These are phyloP conservation scores for Quambalaria eucalypti DNA, from an alignment of 1,284 basidiomycete species.

Conservation along the genomic window DNA sequence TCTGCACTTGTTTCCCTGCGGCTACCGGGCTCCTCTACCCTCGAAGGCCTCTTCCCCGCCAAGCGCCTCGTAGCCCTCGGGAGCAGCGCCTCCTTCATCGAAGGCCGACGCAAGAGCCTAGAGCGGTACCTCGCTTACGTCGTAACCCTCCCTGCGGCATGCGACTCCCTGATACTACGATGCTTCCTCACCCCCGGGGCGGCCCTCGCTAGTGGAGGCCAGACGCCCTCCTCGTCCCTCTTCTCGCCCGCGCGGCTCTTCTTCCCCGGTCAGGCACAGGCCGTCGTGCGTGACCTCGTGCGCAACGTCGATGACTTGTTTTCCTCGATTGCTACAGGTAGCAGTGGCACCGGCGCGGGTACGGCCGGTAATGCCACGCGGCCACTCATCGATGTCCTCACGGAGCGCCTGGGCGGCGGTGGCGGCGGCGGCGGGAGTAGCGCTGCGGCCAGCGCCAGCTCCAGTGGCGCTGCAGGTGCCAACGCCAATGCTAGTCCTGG, in stretches of 20 bases:
- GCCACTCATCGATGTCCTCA: background rate
- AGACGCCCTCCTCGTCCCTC: background rate
- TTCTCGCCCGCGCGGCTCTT: background rate
- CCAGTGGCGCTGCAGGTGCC: background rate
- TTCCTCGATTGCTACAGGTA: no score
- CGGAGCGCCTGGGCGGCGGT: background rate
- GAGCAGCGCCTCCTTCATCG: background rate
- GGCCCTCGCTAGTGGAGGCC: no score
- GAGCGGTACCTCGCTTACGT: background rate
- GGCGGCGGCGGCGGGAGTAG: background rate
- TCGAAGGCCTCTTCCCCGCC: background rate
- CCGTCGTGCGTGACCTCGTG: background rate
- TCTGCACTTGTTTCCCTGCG: background rate
- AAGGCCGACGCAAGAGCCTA: background rate
- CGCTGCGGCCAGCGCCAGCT: background rate
- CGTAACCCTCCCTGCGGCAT: background rate
- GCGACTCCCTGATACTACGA: background rate
- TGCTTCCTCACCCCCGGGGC: no score
- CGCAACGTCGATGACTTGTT: background rate
- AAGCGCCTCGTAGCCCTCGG: background rate
- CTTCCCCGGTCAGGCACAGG: background rate
- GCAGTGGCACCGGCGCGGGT: no score
- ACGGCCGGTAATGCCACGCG: no score
- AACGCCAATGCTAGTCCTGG: background rate
- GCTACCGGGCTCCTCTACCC: background rate